Base-by-base conservation (phyloP, 305 asterid genomes). In the Fraxinus ornus region DNA sequence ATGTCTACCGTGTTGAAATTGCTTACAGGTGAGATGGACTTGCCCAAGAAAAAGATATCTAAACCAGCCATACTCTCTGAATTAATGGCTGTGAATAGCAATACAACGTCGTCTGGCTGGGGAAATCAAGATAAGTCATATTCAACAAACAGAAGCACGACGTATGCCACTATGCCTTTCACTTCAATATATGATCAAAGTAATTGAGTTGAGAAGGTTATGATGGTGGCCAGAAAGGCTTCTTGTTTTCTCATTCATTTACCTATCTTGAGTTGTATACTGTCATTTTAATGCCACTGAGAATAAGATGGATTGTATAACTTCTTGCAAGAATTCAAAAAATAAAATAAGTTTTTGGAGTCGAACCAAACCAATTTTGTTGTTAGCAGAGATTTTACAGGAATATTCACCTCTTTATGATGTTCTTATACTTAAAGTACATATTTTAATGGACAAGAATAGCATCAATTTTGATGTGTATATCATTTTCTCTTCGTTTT, bases 1-100 rank as follows among this genome's bases (percentile, higher is more conserved):
- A 94, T 94, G 98, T 88, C 98, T 21, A 71, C 47, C 0, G 90
- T 89, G 35, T 92, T 84, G 41, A 87, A 91, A 85, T 80, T 94
- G 92, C 88, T 93, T 86, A 86, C 86, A n/a, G 97, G 97, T n/a
- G 93, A 92, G 87, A 74, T 79, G 72, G 84, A 86, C 57, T 83
- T 91, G 81, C 88, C 86, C 12, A 91, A 83, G 33, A 81, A 52
- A 71, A 83, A 77, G 83, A 82, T 95, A 70, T 74, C 94, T 39
- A 88, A 86, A 82, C 97, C 94, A 4, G 91, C 92, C 52, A 39
- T 91, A 52, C 52, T 90, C 30, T 80, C 85, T 0, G 94, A 90
- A 66, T 85, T 90, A 75, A 35, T 84, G 82, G 75, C 76, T 75
- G 85, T 82, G 7, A 87, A 85, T 86, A 76, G 88, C 52, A 76